Evolutionary conservation across 2,329 filamentous ascomycete species (phyloP), one percentile per base, ranked within the genome.

Genomic region (Trichophyton simii): DNA sequence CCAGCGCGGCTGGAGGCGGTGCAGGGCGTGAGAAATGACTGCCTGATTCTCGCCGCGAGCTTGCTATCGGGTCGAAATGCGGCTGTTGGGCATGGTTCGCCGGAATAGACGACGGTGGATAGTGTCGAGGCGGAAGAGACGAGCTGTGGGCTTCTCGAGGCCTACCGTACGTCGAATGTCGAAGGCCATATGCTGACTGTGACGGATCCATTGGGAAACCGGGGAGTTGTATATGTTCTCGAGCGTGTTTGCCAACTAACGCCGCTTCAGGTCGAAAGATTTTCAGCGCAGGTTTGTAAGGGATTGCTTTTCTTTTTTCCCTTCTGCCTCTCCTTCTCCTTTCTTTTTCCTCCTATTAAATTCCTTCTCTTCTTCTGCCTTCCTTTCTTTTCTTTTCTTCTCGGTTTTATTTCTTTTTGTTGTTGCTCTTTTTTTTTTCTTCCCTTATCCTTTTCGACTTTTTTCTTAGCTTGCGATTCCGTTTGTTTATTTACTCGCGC

Each of bases 151-250:
- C 34, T 25, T 50, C 58, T n/a, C 25, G 58, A 42, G 11, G 34
- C 36, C 41, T 25, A 36, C 41, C 55, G 22, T 42, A 41, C 36
- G 22, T 18, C 28, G 44, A 48, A 50, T 28, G 20, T 48, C 31
- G 58, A 48, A 9, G 41, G 31, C 36, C 11, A 50, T 59, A 59
- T 28, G 58, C 18, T 5, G 58, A 59, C 20, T 50, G 58, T 50
- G 58, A 50, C 9, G 58, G 58, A 59, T 59, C 58, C 58, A 59
- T 59, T 25, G 13, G 25, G 34, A 34, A n/a, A 46, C 25, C 9
- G 1, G 54, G 25, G 57, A 25, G 4, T 44, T 44, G 41, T 44
- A 44, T 20, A 22, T 58, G 57, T 44, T 38, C 25, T 58, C 8
- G 54, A 57, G 57, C 8, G 25, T 36, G 52, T 55, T 31, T 44